These are phyloP conservation scores for Claviceps humidiphila DNA, from an alignment of 2,329 filamentous ascomycete species.

Conservation along the genomic window DNA sequence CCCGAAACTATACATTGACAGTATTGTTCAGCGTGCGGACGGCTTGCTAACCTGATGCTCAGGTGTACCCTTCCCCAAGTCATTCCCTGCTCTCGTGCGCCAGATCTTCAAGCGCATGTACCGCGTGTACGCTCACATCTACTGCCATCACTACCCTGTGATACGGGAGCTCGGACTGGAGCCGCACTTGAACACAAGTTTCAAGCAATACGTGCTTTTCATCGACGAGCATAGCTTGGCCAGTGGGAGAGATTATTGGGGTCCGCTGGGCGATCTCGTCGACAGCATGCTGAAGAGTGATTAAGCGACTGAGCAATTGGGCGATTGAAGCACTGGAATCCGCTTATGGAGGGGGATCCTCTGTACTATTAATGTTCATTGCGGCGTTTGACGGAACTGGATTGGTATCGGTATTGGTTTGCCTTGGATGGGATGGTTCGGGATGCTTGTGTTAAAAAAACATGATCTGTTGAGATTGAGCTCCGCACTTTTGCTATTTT, in stretches of 20 bases:
- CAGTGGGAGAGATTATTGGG: slow-evolving; percentile 94
- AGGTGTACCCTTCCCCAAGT: slow-evolving; percentile 90
- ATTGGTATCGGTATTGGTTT: neutral
- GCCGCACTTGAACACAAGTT: slow-evolving; percentile 95
- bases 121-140: slow-evolving; percentile 96
- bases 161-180: slow-evolving; percentile 90
- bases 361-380: slow-evolving; percentile 8
- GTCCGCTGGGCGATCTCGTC: slow-evolving; percentile 84
- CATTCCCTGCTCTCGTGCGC: slow-evolving; percentile 74
- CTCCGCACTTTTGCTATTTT: neutral
- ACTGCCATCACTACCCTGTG: slow-evolving; percentile 98
- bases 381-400: slow-evolving; percentile 11
- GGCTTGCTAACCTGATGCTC: neutral
- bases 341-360: neutral
- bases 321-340: neutral
- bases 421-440: neutral
- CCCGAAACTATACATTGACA: too few relatives aligned
- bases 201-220: slow-evolving; percentile 99
- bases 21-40: neutral
- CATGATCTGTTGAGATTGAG: neutral
- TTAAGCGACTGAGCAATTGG: slow-evolving; percentile 24
- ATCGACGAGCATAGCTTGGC: slow-evolving; percentile 92
- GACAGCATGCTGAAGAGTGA: slow-evolving; percentile 97
- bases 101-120: slow-evolving; percentile 99
- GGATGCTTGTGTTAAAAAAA: neutral